Evolutionary conservation across 1,284 basidiomycete species (phyloP).

Genomic region (Sanguinoderma infundibulare): DNA sequence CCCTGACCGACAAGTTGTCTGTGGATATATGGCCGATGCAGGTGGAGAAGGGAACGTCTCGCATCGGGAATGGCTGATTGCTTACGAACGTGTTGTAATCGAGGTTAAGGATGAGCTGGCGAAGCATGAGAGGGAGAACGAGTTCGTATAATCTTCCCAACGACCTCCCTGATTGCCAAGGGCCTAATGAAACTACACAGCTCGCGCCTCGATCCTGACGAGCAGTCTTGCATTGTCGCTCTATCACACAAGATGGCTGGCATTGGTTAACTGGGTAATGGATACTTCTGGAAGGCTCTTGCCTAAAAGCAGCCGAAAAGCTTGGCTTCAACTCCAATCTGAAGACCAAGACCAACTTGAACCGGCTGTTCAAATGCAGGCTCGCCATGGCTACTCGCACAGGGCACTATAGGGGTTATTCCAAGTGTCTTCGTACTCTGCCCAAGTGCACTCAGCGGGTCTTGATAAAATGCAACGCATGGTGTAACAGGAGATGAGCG

Average conservation of each 20-base stretch:
- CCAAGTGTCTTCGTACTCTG: too few species aligned
- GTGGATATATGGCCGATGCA: constrained; percentile 51
- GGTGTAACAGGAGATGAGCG: background rate
- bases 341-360: background rate
- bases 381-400: too few species aligned
- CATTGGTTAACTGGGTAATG: constrained; percentile 1
- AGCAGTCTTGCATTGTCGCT: background rate
- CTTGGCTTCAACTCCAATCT: background rate
- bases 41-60: constrained; percentile 60
- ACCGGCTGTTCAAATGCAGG: background rate
- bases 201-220: background rate
- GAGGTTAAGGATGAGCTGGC: constrained; percentile 60
- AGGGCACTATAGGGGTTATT: background rate
- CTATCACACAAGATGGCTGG: background rate
- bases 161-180: too few species aligned
- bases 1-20: background rate
- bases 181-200: too few species aligned
- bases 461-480: background rate
- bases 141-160: too few species aligned
- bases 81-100: constrained; percentile 58
- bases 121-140: constrained; percentile 54
- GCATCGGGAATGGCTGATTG: constrained; percentile 64
- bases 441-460: too few species aligned
- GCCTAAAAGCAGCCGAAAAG: too few species aligned
- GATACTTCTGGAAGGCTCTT: background rate